Evolutionary conservation across 345 rosid genomes (phyloP), one percentile per base, ranked within the genome.

Genomic region (Citrus sp.): DNA sequence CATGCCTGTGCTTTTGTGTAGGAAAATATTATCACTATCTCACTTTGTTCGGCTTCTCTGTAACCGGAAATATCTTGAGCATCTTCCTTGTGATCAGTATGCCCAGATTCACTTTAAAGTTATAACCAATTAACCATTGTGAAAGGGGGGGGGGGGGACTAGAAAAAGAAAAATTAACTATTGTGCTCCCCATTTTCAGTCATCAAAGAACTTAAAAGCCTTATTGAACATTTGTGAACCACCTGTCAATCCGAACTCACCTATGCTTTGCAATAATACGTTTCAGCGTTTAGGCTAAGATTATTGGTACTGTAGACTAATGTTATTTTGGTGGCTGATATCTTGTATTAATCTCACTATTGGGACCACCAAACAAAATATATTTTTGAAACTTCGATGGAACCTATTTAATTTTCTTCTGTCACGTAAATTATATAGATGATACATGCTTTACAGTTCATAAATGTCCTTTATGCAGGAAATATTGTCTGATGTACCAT

Each of bases 401-500:
- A 77, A n/a, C 61, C 9, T 56, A 21, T 35, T 24, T 75, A 30
- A 30, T 70, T 61, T 9, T 19, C 55, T 63, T 37, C 27, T 42
- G 55, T 42, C 27, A 13, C 9, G 14, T 69, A 56, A 68, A 72
- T 59, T 58, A 74, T 77, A 21, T 55, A 71, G 66, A 74, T 60
- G 34, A 74, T 76, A 74, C 14, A 46, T 68, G 59, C 66, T 55
- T 24, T 71, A 70, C 62, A 13, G 55, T 65, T 63, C 69, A 66
- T 22, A 3, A 76, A 75, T 37, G 38, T 49, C 35, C 16, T 56
- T 35, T 78, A 51, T 81, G 76, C 94, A 96, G 99, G 97, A 92
- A 82, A 91, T 96, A 88, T 84, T 96, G 74, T 96, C 98, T 0
- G 94, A 91, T 84, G 99, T 90, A 9, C 93, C 99, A 0, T 83